phyloP scores from a whole-genome alignment of 2,329 filamentous ascomycete genomes.

The Trichoderma sp. region DNA sequence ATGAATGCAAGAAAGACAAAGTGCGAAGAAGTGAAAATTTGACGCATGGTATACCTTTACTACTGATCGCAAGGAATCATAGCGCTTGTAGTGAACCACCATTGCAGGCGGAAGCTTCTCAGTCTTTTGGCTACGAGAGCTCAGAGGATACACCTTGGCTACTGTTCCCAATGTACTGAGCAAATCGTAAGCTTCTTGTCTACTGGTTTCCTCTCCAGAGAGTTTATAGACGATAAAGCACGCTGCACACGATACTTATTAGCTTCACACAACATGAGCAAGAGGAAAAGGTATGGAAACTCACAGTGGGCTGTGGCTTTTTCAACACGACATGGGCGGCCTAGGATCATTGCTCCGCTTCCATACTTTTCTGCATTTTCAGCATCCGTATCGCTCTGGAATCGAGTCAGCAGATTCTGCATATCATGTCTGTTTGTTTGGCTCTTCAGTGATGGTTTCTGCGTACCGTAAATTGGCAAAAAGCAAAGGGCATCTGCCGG shows the following conservation, averaged over 20 bases:
- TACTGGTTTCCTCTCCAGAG: slow-evolving; percentile 42
- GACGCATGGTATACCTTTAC: slow-evolving; percentile 40
- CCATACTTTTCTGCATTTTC: slow-evolving; percentile 52
- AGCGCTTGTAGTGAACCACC: slow-evolving; percentile 55
- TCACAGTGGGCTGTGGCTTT: slow-evolving; percentile 62
- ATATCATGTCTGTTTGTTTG: background rate
- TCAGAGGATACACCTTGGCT: slow-evolving; percentile 33
- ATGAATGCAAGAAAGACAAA: background rate
- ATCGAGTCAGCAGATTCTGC: background rate
- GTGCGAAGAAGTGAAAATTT: background rate
- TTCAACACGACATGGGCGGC: slow-evolving; percentile 63
- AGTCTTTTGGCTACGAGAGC: slow-evolving; percentile 43
- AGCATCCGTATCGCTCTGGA: slow-evolving; percentile 48
- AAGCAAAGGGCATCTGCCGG: slow-evolving; percentile 64
- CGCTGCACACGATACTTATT: slow-evolving; percentile 41
- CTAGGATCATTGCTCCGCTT: slow-evolving; percentile 54
- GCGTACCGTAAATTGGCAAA: slow-evolving; percentile 65
- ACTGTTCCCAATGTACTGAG: slow-evolving; percentile 52
- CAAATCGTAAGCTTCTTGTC: slow-evolving; percentile 50
- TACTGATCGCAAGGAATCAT: slow-evolving; percentile 52
- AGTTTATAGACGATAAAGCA: slow-evolving; percentile 52
- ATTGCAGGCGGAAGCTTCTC: slow-evolving; percentile 47
- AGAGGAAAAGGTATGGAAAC: slow-evolving; percentile 32
- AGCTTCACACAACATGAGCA: slow-evolving; percentile 29
- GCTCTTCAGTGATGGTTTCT: background rate